phyloP scores from a whole-genome alignment of 2,329 filamentous ascomycete genomes.

The Trichoderma atrobrunneum region DNA sequence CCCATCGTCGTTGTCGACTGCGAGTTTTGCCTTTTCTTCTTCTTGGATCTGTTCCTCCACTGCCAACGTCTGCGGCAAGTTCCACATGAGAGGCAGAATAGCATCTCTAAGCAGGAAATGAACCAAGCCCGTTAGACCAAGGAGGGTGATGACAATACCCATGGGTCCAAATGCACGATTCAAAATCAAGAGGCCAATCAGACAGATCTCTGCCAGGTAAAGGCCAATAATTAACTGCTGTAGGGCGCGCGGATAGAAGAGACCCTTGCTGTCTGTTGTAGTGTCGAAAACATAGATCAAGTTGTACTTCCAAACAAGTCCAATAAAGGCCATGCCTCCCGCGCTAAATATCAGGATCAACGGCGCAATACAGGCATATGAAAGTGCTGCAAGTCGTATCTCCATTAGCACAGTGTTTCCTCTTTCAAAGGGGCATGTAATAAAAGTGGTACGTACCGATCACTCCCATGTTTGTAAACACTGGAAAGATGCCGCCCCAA shows the following conservation, averaged over 20 bases:
- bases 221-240: slow-evolving; percentile 82
- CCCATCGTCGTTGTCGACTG: slow-evolving; percentile 23
- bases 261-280: slow-evolving; percentile 79
- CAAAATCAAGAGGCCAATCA: slow-evolving; percentile 81
- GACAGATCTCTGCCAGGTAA: slow-evolving; percentile 77
- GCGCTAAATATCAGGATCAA: slow-evolving; percentile 80
- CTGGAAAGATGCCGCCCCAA: slow-evolving; percentile 80
- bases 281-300: slow-evolving; percentile 83
- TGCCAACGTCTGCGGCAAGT: slow-evolving; percentile 70
- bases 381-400: slow-evolving; percentile 57
- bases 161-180: slow-evolving; percentile 65
- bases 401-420: neutral
- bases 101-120: slow-evolving; percentile 72
- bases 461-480: slow-evolving; percentile 77
- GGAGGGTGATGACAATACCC: slow-evolving; percentile 71
- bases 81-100: slow-evolving; percentile 72
- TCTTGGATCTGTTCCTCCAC: slow-evolving; percentile 49
- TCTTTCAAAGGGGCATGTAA: neutral
- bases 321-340: slow-evolving; percentile 75
- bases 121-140: slow-evolving; percentile 73
- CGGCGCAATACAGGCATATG: slow-evolving; percentile 83
- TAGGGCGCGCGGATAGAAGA: slow-evolving; percentile 82
- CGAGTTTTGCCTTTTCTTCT: slow-evolving; percentile 48
- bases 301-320: slow-evolving; percentile 87
- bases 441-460: slow-evolving; percentile 57